Evolutionary conservation across 139 green algal genomes (phyloP), one percentile per base, ranked within the genome.

Genomic region (Edaphochlamys debaryana): DNA sequence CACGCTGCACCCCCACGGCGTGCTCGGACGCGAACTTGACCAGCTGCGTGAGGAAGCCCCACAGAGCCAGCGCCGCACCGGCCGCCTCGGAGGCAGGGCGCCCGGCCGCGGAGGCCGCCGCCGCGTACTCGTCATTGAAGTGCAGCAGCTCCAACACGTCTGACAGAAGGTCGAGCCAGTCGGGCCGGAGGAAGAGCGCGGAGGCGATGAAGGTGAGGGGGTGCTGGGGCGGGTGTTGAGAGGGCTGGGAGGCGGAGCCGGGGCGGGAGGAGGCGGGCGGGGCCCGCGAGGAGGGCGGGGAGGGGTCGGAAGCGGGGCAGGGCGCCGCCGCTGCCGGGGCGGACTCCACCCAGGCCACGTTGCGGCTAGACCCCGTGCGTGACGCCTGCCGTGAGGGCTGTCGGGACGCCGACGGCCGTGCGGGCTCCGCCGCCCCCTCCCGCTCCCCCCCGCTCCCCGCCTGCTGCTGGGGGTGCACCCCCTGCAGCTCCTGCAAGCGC

Each of bases 101-200:
- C 52, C 56, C 66, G 1, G 23, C 67, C 36, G 66, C 50, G 27
- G 32, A 36, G 36, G 34, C 48, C 0, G 66, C 66, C 27, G 48
- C 66, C 7, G 29, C 29, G 52, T 84, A 88, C 5, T 79, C 56
- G 1, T 42, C 32, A 29, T 36, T 56, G 38, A 80, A 73, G 30
- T 88, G 83, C 67, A 88, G 74, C 67, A 88, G 75, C 75, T 88
- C 38, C 67, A 88, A 67, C 40, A 52, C 83, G 67, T 84, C 66
- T 5, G 58, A 54, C 20, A 88, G 42, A 66, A 84, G 79, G 48
- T 88, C 75, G 54, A 88, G 27, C 52, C 79, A 80, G 7, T 79
- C 52, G 1, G 83, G 83, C 40, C 83, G 67, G 56, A 88, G 58
- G 34, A 88, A 67, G 40, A 88, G 50, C 54, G 69, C 72, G 41